Evolutionary conservation across 225 moss, liverwort and hornwort species (phyloP).

Genomic region (Straminergon stramineum): DNA sequence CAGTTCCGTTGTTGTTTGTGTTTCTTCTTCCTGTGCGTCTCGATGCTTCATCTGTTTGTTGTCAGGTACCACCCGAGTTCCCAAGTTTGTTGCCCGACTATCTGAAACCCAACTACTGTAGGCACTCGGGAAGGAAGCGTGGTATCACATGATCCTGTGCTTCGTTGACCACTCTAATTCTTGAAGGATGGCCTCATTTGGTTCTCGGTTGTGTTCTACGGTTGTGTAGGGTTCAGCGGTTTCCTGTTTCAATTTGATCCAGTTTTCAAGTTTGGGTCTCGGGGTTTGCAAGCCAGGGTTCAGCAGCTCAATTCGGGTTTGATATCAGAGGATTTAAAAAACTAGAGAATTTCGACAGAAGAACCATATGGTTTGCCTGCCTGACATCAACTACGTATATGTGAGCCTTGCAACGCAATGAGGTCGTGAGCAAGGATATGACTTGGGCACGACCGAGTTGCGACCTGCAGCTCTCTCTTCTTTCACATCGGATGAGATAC

Average conservation of each 20-base stretch:
- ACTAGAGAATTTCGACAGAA: neutral
- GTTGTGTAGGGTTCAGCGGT: neutral
- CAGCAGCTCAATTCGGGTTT: no score
- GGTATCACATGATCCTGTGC: no score
- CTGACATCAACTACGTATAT: neutral
- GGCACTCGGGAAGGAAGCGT: neutral
- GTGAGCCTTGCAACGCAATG: rapidly evolving
- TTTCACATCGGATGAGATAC: neutral
- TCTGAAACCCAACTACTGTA: no score
- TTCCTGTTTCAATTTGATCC: no score
- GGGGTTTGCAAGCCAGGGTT: neutral
- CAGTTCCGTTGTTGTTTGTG: neutral
- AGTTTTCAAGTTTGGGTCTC: neutral
- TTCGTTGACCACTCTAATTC: neutral
- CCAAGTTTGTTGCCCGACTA: no score
- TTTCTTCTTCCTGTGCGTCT: neutral
- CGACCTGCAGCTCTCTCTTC: neutral
- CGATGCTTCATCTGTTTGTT: neutral
- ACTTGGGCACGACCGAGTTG: neutral
- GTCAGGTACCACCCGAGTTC: neutral
- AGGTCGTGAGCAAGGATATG: neutral
- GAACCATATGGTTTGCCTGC: neutral
- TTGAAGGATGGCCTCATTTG: neutral
- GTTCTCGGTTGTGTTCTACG: neutral
- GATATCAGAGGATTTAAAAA: no score